phyloP scores from a whole-genome alignment of 768 basidiomycete genomes.

The Phallus indusiatus region DNA sequence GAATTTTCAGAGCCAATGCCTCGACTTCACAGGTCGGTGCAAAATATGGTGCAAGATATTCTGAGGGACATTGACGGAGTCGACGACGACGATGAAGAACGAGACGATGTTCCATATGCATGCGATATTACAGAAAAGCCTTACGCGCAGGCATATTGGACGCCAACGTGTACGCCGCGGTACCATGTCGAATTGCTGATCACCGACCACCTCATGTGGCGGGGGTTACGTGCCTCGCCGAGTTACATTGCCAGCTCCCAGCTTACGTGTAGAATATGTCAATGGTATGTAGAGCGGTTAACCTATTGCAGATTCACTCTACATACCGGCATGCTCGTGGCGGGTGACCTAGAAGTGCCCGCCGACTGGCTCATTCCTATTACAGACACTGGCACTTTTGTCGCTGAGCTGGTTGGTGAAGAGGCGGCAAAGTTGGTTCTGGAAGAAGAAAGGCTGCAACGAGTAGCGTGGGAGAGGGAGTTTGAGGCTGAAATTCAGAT shows the following conservation, averaged over 20 bases:
- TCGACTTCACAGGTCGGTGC: not conserved
- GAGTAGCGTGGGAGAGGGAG: conserved; percentile 6
- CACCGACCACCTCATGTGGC: not conserved
- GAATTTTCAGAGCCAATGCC: not conserved
- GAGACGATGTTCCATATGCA: conserved; percentile 1
- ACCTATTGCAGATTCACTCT: not conserved
- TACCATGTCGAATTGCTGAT: conserved; percentile 6
- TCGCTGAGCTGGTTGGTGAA: not conserved
- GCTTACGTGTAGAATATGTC: conserved; percentile 3
- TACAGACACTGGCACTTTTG: not conserved
- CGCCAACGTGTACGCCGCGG: not conserved
- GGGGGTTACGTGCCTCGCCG: not conserved
- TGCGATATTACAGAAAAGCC: conserved; percentile 3
- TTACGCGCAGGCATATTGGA: not conserved
- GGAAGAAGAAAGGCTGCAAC: conserved; percentile 1
- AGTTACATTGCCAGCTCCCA: not conserved
- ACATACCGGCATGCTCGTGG: not conserved
- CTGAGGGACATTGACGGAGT: not conserved
- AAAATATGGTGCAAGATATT: conserved; percentile 4
- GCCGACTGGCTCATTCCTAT: conserved; percentile 3
- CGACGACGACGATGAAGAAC: not conserved
- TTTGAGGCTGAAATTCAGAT: not conserved
- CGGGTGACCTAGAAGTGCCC: conserved; percentile 2
- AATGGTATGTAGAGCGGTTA: conserved; percentile 4
- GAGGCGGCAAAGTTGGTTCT: conserved; percentile 4